A percentile compares a stretch with the other conserved stretches of the same genome.
Evolutionary conservation across 2,329 filamentous ascomycete species (phyloP).

Genomic region (Trichophyton verrucosum): DNA sequence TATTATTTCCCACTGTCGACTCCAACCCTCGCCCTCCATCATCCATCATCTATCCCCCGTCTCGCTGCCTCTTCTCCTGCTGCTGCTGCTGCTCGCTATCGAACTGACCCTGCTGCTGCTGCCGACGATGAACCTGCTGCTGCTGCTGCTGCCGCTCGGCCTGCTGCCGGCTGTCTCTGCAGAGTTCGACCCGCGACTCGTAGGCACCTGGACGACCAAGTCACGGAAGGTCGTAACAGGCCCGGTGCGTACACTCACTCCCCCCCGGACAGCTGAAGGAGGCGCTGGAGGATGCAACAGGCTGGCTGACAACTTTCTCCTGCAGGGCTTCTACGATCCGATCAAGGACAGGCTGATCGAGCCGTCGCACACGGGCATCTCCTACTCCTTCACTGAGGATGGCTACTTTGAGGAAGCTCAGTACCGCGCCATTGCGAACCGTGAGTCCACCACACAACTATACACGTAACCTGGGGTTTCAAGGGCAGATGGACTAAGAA

Average conservation of each 20-base stretch:
- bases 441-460: slow-evolving; percentile 33
- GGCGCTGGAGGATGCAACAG: not conserved
- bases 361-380: slow-evolving; percentile 54
- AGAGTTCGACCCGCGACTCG: slow-evolving; percentile 36
- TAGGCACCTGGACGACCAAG: slow-evolving; percentile 64
- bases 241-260: slow-evolving; percentile 39
- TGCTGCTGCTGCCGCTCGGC: slow-evolving; percentile 2
- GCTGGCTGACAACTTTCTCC: slow-evolving; percentile 3
- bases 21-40: not conserved
- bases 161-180: slow-evolving; percentile 1
- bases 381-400: slow-evolving; percentile 59
- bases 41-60: not conserved
- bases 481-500: not conserved
- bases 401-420: slow-evolving; percentile 58
- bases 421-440: slow-evolving; percentile 57
- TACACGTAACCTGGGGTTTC: not conserved
- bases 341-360: slow-evolving; percentile 54
- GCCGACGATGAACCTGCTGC: not conserved
- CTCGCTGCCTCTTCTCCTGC: not conserved
- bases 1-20: not conserved
- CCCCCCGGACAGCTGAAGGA: not conserved
- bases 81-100: not conserved
- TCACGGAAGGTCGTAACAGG: slow-evolving; percentile 57
- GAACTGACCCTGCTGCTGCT: not conserved
- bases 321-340: slow-evolving; percentile 57